Base-by-base conservation (phyloP, 2,329 filamentous ascomycete genomes). In the Penicillium sp. region DNA sequence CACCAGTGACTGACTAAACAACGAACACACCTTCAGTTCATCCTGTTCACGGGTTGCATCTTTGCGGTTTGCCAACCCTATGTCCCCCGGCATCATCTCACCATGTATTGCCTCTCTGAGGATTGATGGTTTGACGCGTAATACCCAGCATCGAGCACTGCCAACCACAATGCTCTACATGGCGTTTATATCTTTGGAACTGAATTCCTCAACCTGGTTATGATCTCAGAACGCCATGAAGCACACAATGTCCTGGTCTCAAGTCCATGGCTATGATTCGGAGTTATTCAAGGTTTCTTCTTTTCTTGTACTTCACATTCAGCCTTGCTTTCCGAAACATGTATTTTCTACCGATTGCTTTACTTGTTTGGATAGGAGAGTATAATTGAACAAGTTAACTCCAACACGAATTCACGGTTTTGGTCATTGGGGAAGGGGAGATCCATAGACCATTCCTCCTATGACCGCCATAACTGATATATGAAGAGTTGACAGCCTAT, bases 121-220 rank as follows among this genome's bases (percentile, higher is more conserved):
- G 53, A 56, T 18, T 57, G 58, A 62, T 61, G 60, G 58, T 57
- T 62, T 56, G 47, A 52, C 53, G 45, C 62, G 58, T 63, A 63
- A 64, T 64, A 64, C 61, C 62, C 62, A 59, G 58, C 57, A 63
- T 61, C 56, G 53, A 55, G 59, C 48, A 58, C 51, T 42, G 43
- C 42, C 42, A 26, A 56, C 52, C 48, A 47, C 42, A 51, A 57
- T 49, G 54, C 57, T 47, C 47, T 27, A 58, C 52, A 58, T 61
- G 61, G 62, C 62, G 61, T 63, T 64, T 43, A 55, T 51, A 46
- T 59, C 23, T 30, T 51, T 45, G 54, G 55, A 61, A 48, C 52
- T 40, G 40, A 51, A 46, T 57, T 45, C 55, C 57, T 58, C 32
- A 27, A 18, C n/a, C 3, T 29, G 29, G 27, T 35, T 53, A 29